Percentiles rank a stretch among this genome's conserved stretches.
Evolutionary conservation across 441 rosid species (phyloP).

Genomic region (Capsella rubella): DNA sequence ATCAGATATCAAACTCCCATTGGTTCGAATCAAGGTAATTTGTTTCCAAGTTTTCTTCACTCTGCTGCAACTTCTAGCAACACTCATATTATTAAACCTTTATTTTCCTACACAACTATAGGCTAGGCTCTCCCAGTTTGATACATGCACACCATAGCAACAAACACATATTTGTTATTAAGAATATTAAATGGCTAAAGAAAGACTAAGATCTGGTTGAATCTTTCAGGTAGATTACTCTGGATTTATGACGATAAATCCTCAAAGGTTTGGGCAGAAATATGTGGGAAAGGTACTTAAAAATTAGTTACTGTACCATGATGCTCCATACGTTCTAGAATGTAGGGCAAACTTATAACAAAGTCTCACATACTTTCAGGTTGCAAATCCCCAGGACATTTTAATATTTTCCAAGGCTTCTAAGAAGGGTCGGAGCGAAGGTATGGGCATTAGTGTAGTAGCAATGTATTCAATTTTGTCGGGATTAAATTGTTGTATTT

Average conservation of each 20-base stretch:
- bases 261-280: conserved; percentile 98
- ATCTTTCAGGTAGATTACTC: conserved; percentile 90
- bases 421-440: conserved; percentile 65
- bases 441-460: conserved; percentile 45
- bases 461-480: background rate
- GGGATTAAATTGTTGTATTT: background rate
- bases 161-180: conserved; percentile 3
- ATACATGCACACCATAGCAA: conserved; percentile 11
- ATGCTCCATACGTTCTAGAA: conserved; percentile 28
- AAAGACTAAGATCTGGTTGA: conserved; percentile 34
- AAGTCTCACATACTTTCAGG: conserved; percentile 53
- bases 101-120: conserved; percentile 21
- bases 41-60: conserved; percentile 27
- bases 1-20: conserved; percentile 85
- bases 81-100: conserved; percentile 16
- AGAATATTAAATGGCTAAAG: conserved; percentile 16
- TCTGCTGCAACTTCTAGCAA: conserved; percentile 23
- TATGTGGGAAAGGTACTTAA: conserved; percentile 89
- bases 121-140: conserved; percentile 25
- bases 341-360: conserved; percentile 30
- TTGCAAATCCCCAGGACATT: conserved; percentile 99
- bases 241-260: conserved; percentile 98
- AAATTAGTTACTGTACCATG: conserved; percentile 22
- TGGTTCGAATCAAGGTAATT: conserved; percentile 88
- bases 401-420: conserved; percentile 94